These are phyloP conservation scores for Kwoniella sp. DNA, from an alignment of 768 basidiomycete genomes.

Conservation along the genomic window DNA sequence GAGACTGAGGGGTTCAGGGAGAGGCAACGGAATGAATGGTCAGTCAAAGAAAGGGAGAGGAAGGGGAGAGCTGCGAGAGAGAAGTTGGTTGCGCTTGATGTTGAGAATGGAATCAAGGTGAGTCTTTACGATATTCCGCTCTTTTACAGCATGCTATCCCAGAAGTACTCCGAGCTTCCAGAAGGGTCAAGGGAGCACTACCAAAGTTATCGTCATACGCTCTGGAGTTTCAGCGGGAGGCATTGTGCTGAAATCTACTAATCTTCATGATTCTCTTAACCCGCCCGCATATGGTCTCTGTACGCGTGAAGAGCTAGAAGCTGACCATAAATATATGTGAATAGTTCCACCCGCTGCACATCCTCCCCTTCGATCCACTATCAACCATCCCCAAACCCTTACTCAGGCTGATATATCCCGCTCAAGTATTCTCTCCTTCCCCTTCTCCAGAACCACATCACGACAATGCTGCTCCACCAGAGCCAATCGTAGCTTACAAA, in stretches of 20 bases:
- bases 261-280: no score
- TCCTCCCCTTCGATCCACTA: constrained; percentile 43
- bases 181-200: no score
- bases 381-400: constrained; percentile 47
- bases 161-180: no score
- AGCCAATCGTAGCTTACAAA: constrained; percentile 15
- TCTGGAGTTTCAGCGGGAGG: no score
- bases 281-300: no score
- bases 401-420: constrained; percentile 44
- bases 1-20: constrained; percentile 47
- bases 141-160: no score
- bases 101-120: constrained; percentile 46
- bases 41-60: constrained; percentile 42
- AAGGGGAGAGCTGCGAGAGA: constrained; percentile 47
- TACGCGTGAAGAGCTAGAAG: no score
- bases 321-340: no score
- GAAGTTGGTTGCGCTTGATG: constrained; percentile 42
- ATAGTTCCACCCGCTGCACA: constrained; percentile 55
- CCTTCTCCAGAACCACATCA: constrained; percentile 6
- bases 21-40: constrained; percentile 37
- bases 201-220: no score
- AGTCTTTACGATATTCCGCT: constrained; percentile 16
- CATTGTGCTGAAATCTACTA: no score
- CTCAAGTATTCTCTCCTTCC: constrained; percentile 36
- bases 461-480: background rate